Base-by-base conservation (phyloP, 208 protist genomes). In the Leishmania tropica region DNA sequence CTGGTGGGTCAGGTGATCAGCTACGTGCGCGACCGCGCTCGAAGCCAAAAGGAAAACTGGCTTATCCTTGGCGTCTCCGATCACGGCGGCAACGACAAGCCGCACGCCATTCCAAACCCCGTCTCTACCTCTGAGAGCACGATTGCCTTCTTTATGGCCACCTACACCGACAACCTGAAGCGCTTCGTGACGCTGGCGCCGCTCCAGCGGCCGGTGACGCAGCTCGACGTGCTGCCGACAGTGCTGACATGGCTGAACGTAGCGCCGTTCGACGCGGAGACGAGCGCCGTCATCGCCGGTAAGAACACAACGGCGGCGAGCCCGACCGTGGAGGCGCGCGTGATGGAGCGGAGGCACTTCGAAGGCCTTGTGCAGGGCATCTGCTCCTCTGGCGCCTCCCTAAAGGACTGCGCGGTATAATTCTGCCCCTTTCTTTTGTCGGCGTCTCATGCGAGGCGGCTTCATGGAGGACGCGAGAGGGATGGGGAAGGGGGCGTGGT, bases 21-120 rank as follows among this genome's bases (percentile, higher is more conserved):
- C 81, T 87, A 91, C 73, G 51, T 96, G 21, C 80, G 83, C n/a
- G 86, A 93, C 78, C 91, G 91, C 54, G 84, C 87, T 7, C 71
- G 78, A 28, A 76, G 85, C 42, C 81, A 90, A 80, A 92, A 94
- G 65, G 93, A 96, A 84, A 96, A 95, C 75, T 96, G 93, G 92
- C 89, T 96, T 37, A 80, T 96, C 19, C 47, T 96, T n/a, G 88
- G 87, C n/a, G 81, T 90, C 53, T 85, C 85, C 54, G 84, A 93
- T 62, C 91, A 95, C 84, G 93, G 93, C 62, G 93, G 90, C 54
- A 75, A 37, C 62, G 91, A 67, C 28, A 94, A 95, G 88, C 82
- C 58, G 64, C 89, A 86, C 86, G 42, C 42, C 53, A 42, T 56
- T 7, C 83, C 93, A 21, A 62, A 90, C 28, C 76, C 90, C 37